Evolutionary conservation across 202 grass and related monocot genomes (phyloP), one percentile per base, ranked within the genome.

Genomic region (Hordeum pubiflorum): DNA sequence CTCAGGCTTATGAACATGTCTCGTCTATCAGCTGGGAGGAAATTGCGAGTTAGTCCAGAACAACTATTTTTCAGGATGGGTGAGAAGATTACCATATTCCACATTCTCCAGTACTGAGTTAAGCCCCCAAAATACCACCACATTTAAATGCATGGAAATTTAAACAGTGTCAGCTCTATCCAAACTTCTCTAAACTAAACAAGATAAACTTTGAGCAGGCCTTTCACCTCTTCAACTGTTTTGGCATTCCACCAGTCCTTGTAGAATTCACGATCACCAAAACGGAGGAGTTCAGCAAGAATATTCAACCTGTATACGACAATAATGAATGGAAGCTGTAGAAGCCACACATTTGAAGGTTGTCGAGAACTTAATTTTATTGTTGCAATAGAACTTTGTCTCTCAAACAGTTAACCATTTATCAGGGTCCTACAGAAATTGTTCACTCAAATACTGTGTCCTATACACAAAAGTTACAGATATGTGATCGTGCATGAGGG

Each of bases 211-310:
- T 65, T 75, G 41, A 73, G 17, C 13, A 75, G 6, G 31, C 58
- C 26, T 79, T 32, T 83, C 72, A 98, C 96, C 96, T 98, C 96
- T 88, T 98, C 96, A 86, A 95, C 69, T 62, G 92, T 91, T 87
- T 91, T 98, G 37, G 96, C 96, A 83, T 98, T 98, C 96, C 96
- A 98, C 96, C 96, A 98, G 85, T 98, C 96, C 78, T 98, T 95
- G 62, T 98, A 98, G 84, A 98, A 98, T 86, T 95, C 96, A 78
- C 96, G 96, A 82, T 98, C 96, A 82, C 96, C 96, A 86, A 98
- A 98, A 56, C 68, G 0, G 29, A 98, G 88, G 46, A 98, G 83
- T 82, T 98, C 92, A 2, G 92, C 92, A 72, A 98, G 75, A 91
- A 98, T 95, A 36, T 98, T 98, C 78, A 98, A 81, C 96, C 96